phyloP scores from a whole-genome alignment of 176 grass and related monocot species.

The Hyparrhenia diplandra region DNA sequence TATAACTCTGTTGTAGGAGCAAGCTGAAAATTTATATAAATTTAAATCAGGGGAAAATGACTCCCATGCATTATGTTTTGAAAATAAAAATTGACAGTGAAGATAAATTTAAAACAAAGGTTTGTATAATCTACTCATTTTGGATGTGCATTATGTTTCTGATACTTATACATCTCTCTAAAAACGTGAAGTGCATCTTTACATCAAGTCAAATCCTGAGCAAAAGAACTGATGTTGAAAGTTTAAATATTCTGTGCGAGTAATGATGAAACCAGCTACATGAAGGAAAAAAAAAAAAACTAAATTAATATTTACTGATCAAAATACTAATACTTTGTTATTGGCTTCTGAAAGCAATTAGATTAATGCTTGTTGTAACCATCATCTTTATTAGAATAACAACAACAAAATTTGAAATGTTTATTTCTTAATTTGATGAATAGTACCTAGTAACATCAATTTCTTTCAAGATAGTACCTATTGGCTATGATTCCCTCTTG shows the following conservation, averaged over 20 bases:
- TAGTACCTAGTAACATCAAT: not conserved
- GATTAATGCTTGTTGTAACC: not conserved
- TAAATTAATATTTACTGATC: not conserved
- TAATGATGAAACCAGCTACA: not conserved
- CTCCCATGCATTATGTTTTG: not conserved
- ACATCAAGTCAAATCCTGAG: not conserved
- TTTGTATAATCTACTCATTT: not conserved
- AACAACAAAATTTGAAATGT: not conserved
- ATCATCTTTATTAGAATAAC: not conserved
- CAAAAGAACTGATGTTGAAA: not conserved
- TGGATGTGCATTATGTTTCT: not conserved
- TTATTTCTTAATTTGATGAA: not conserved
- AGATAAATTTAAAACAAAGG: not conserved
- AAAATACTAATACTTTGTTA: not conserved
- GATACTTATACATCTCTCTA: not conserved
- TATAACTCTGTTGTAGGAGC: constrained; percentile 74
- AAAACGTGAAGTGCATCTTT: not conserved
- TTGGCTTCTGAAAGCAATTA: not conserved
- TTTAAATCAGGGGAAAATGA: not conserved
- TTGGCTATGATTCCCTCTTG: not conserved
- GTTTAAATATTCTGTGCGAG: not conserved
- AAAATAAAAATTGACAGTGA: not conserved
- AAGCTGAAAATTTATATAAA: not conserved
- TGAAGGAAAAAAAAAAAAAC: not conserved
- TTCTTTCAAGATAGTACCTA: not conserved